phyloP scores from a whole-genome alignment of 306 rosid species.

The Cucumis melo region DNA sequence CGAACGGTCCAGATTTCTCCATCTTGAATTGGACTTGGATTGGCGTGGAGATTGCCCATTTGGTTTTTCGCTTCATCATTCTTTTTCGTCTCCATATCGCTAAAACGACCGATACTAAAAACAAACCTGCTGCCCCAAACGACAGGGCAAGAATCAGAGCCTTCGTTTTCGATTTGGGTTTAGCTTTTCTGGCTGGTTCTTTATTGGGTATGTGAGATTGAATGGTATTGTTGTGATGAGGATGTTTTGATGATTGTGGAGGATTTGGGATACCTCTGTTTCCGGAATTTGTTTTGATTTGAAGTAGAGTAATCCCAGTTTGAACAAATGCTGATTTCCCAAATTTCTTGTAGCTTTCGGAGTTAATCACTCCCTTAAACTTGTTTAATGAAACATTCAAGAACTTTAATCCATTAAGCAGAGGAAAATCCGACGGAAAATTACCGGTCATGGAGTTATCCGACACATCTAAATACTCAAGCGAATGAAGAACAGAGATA shows the following conservation, averaged over 20 bases:
- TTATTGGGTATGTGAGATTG: slow-evolving; percentile 7
- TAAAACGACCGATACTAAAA: slow-evolving; percentile 12
- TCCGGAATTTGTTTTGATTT: background rate
- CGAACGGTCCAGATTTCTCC: slow-evolving; percentile 88
- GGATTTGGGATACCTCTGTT: slow-evolving; percentile 7
- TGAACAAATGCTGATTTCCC: slow-evolving; percentile 45
- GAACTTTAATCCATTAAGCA: slow-evolving; percentile 24
- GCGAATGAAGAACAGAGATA: slow-evolving; percentile 31
- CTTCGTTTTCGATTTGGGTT: slow-evolving; percentile 17
- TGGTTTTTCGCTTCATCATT: slow-evolving; percentile 26
- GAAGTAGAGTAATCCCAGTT: slow-evolving; percentile 28
- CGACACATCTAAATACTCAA: slow-evolving; percentile 52
- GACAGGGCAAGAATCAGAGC: slow-evolving; percentile 16
- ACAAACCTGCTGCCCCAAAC: slow-evolving; percentile 16
- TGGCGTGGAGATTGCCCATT: slow-evolving; percentile 93
- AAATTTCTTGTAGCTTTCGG: slow-evolving; percentile 22
- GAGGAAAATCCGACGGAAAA: slow-evolving; percentile 80
- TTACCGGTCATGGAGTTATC: slow-evolving; percentile 48
- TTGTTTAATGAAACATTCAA: slow-evolving; percentile 60
- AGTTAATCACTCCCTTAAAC: slow-evolving; percentile 20
- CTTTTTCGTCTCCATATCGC: slow-evolving; percentile 24
- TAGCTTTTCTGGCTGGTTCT: slow-evolving; percentile 4
- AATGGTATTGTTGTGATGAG: background rate
- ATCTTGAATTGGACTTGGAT: slow-evolving; percentile 28
- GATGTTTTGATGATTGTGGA: slow-evolving; percentile 16